Base-by-base conservation (phyloP, 345 rosid species). In the Aethionema arabicum region DNA sequence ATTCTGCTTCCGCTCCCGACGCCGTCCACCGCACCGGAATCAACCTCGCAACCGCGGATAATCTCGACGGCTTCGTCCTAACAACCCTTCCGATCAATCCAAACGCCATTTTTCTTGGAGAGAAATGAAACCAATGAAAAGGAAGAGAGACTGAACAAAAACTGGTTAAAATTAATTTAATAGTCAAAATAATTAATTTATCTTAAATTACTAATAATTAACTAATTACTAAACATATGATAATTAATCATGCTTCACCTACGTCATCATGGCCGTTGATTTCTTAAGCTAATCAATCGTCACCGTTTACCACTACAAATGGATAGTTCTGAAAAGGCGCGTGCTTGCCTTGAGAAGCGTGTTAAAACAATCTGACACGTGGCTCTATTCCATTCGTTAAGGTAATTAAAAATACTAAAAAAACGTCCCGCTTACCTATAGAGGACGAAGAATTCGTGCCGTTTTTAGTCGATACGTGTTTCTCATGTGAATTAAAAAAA, bases 1-100 rank as follows among this genome's bases (percentile, higher is more conserved):
- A 60, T 62, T 80, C 78, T 6, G 85, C 79, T 67, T 79, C 85
- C 4, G 79, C 45, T 61, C 74, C 90, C 36, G 83, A 60, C 13
- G 96, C 80, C 21, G 77, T 78, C 46, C 68, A 68, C 14, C 90
- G 59, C 9, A 74, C 35, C 45, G 69, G 67, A 10, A 87, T 65
- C 43, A 75, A 52, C 14, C 85, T 38, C 11, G 76, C 52, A 40
- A 77, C 53, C 42, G 65, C 42, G 2, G 65, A 9, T 42, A 77
- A 49, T 37, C 69, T 11, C 31, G 68, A 37, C 37, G 72, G 12
- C 5, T 77, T 52, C 10, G 70, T 52, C 11, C 76, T 61, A 14
- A 74, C 58, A 21, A 81, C 73, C 45, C 81, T 67, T 32, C 85
- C 77, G 40, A 83, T 69, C 65, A 85, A 66, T 30, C 77, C 78